Conservation (phyloP, 306 rosid species). For the Rubus idaeus region DNA sequence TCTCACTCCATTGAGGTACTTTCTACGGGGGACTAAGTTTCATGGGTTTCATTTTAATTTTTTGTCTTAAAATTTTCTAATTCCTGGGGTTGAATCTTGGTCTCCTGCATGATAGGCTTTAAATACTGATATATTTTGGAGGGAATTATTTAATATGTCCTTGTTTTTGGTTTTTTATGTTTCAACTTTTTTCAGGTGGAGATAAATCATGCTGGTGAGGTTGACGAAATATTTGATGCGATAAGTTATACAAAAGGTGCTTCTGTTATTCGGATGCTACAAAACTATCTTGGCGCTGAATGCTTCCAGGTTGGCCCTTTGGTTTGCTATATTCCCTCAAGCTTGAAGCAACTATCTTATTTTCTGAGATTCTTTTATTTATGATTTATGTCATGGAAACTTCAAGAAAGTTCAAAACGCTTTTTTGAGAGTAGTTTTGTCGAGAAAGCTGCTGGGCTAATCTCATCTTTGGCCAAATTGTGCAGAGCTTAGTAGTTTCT, state of each 20-base stretch:
- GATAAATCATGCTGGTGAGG: slow-evolving; percentile 79
- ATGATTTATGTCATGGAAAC: neutral
- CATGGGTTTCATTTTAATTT: neutral
- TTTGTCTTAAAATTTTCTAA: neutral
- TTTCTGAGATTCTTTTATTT: neutral
- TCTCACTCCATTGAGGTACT: slow-evolving; percentile 94
- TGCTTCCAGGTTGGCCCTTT: slow-evolving; percentile 71
- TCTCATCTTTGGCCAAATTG: neutral
- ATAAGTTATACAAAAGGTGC: slow-evolving; percentile 92
- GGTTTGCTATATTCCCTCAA: slow-evolving; percentile 8
- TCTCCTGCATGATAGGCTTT: neutral
- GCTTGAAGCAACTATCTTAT: neutral
- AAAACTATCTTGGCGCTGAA: slow-evolving; percentile 89
- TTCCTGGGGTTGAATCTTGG: neutral
- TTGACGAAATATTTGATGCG: slow-evolving; percentile 91
- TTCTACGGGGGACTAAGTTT: slow-evolving; percentile 13
- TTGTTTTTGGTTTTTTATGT: neutral
- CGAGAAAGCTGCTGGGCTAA: neutral
- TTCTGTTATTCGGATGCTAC: slow-evolving; percentile 89
- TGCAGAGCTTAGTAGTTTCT: neutral
- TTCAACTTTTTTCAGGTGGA: slow-evolving; percentile 60
- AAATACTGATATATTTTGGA: neutral
- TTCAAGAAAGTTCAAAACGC: neutral
- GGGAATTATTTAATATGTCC: neutral
- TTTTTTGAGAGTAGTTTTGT: neutral